phyloP scores from a whole-genome alignment of 2,329 filamentous ascomycete genomes.

The Sporothrix schenckii region DNA sequence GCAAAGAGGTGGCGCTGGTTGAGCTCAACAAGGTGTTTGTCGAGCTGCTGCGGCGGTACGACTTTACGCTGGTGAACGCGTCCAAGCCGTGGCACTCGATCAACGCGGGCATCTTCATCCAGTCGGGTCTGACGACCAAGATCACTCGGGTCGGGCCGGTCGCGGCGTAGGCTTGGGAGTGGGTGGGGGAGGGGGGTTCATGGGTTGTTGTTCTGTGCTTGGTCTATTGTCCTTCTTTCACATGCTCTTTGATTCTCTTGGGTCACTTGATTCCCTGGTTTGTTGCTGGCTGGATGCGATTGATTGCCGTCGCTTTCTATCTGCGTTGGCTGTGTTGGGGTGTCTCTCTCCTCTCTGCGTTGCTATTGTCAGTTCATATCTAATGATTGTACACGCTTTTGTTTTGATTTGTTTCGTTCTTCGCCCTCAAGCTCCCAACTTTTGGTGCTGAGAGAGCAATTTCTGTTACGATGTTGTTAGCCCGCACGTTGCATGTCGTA shows the following conservation, averaged over 20 bases:
- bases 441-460: too few species aligned
- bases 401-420: neutral
- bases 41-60: slow-evolving; percentile 38
- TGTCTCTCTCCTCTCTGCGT: neutral
- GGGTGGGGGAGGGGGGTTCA: neutral
- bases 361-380: neutral
- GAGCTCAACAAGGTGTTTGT: slow-evolving; percentile 47
- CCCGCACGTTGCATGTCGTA: too few species aligned
- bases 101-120: slow-evolving; percentile 41
- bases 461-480: too few species aligned
- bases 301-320: neutral
- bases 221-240: neutral
- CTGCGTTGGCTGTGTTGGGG: neutral
- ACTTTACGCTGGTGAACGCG: slow-evolving; percentile 39
- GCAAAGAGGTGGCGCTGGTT: slow-evolving; percentile 49
- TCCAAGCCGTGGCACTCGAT: slow-evolving; percentile 38
- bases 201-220: neutral
- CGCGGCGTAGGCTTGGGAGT: neutral
- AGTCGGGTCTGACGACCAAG: slow-evolving; percentile 40
- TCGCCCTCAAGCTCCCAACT: neutral
- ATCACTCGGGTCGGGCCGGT: slow-evolving; percentile 36
- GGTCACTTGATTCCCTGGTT: neutral
- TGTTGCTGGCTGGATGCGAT: neutral
- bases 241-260: neutral
- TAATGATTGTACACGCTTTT: neutral